A percentile compares a stretch with the other conserved stretches of the same genome.
phyloP scores from a whole-genome alignment of 805 yeast genomes.

The Komagataella populi region DNA sequence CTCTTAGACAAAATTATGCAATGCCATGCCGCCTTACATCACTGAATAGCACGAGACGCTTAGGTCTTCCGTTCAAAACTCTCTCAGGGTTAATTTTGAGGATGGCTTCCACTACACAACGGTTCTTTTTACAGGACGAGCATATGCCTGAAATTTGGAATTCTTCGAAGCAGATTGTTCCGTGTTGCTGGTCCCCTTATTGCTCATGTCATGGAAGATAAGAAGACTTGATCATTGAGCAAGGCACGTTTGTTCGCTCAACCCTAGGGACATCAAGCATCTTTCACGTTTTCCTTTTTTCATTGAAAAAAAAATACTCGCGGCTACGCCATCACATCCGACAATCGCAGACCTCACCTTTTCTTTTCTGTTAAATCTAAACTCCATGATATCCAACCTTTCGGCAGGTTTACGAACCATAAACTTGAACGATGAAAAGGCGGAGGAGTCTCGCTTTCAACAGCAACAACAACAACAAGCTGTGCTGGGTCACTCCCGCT shows the following conservation, averaged over 20 bases:
- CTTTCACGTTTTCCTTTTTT: neutral
- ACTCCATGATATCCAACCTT: slow-evolving; percentile 21
- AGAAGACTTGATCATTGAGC: neutral
- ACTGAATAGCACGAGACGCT: neutral
- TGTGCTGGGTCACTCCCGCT: neutral
- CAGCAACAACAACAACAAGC: slow-evolving; percentile 2
- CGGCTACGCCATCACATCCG: neutral
- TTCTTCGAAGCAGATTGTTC: neutral
- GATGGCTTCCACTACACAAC: neutral
- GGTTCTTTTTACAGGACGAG: neutral
- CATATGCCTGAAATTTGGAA: neutral
- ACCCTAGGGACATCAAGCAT: neutral
- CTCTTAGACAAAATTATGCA: neutral
- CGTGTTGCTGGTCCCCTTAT: neutral
- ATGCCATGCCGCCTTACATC: neutral
- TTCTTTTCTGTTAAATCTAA: neutral
- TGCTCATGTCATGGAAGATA: neutral
- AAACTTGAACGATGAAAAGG: slow-evolving; percentile 14
- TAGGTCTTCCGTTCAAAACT: neutral
- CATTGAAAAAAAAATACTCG: neutral
- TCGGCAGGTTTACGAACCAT: slow-evolving; percentile 25
- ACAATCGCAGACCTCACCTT: neutral
- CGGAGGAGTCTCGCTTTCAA: slow-evolving; percentile 2
- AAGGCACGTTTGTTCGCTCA: neutral
- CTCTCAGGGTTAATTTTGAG: neutral